Conservation (phyloP, 2,329 filamentous ascomycete genomes). For the Fusarium cyanostomum region DNA sequence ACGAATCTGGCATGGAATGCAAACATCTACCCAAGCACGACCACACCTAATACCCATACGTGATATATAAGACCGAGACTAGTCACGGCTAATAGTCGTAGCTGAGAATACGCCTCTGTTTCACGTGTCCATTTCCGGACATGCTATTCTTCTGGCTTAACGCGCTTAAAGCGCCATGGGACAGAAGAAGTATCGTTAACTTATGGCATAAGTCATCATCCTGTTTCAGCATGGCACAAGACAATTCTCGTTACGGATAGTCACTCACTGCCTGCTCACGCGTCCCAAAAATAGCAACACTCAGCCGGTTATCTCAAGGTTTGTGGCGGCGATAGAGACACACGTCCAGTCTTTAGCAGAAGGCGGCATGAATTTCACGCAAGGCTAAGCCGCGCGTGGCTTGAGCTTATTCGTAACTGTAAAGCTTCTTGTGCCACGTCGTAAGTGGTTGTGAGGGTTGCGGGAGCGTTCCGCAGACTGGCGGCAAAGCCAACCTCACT, state of each 20-base stretch:
- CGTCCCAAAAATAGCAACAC: slow-evolving; percentile 30
- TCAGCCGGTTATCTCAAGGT: slow-evolving; percentile 28
- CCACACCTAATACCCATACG: background rate
- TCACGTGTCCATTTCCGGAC: slow-evolving; percentile 21
- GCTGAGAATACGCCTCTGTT: slow-evolving; percentile 23
- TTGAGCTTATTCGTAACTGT: slow-evolving; percentile 12
- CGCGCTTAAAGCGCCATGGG: background rate
- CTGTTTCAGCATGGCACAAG: slow-evolving; percentile 18
- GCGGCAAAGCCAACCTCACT: slow-evolving; percentile 3
- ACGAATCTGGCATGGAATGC: background rate
- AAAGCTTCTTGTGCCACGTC: slow-evolving; percentile 8
- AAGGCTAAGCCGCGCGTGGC: no score
- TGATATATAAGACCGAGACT: slow-evolving; percentile 20
- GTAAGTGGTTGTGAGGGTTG: slow-evolving; percentile 9
- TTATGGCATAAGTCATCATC: background rate
- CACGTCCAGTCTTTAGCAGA: slow-evolving; percentile 11
- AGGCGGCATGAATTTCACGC: no score
- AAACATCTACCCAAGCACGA: no score
- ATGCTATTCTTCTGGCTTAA: background rate
- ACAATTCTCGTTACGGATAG: slow-evolving; percentile 1
- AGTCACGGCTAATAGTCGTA: slow-evolving; percentile 6
- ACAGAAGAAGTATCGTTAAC: background rate
- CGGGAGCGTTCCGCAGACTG: slow-evolving; percentile 11
- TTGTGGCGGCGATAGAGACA: slow-evolving; percentile 24
- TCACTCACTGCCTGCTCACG: slow-evolving; percentile 1